These are phyloP conservation scores for Candida silvatica DNA, from an alignment of 805 yeast genomes.

Conservation along the genomic window DNA sequence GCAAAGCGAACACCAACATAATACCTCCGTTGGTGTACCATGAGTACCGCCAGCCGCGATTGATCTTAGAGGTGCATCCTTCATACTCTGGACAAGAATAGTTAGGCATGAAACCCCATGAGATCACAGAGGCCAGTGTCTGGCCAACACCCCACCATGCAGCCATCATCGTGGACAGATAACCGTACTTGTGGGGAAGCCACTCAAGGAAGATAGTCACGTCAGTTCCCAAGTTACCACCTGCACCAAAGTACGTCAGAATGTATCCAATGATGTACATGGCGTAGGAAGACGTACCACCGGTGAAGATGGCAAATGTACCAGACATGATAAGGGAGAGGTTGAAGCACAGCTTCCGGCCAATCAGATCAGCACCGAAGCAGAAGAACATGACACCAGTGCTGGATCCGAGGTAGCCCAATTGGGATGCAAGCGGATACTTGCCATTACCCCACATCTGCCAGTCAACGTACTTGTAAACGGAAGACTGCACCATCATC, in stretches of 20 bases:
- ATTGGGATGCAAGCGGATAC: conserved; percentile 37
- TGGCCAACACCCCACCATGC: conserved; percentile 62
- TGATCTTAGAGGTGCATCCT: conserved; percentile 35
- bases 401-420: conserved; percentile 42
- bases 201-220: conserved; percentile 45
- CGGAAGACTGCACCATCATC: conserved; percentile 37
- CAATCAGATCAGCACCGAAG: conserved; percentile 44
- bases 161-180: conserved; percentile 44
- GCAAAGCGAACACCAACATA: conserved; percentile 38
- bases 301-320: conserved; percentile 42
- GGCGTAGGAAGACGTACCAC: conserved; percentile 40
- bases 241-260: conserved; percentile 37
- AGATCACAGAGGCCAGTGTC: conserved; percentile 38
- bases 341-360: conserved; percentile 45
- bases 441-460: conserved; percentile 35
- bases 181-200: conserved; percentile 42
- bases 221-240: conserved; percentile 51
- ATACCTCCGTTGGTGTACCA: conserved; percentile 47
- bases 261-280: conserved; percentile 42
- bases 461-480: conserved; percentile 34
- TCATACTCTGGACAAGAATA: conserved; percentile 35
- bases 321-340: conserved; percentile 39
- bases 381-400: conserved; percentile 52
- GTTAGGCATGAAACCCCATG: conserved; percentile 49
- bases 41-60: conserved; percentile 57